Conservation (phyloP, 2,329 filamentous ascomycete species). For the Fusarium miscanthi region DNA sequence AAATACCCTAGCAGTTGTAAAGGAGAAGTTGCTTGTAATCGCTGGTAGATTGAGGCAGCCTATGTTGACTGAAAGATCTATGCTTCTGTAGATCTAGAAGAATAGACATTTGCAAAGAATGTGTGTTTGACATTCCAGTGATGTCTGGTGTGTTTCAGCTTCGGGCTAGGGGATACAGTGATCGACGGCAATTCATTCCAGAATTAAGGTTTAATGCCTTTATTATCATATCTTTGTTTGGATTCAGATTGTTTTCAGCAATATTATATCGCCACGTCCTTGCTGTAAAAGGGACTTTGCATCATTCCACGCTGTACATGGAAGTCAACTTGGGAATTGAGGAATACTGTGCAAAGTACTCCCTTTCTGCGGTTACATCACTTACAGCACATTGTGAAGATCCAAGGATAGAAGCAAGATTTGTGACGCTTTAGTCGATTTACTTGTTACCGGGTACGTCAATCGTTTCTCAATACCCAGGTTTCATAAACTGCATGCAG, state of each 20-base stretch:
- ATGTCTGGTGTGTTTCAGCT: neutral
- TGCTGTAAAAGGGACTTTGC: neutral
- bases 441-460: conserved; percentile 17
- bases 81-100: conserved; percentile 6
- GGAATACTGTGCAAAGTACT: conserved; percentile 36
- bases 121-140: neutral
- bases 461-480: conserved; percentile 24
- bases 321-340: neutral
- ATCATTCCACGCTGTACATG: conserved; percentile 23
- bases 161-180: neutral
- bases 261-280: neutral
- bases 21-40: conserved; percentile 30
- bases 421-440: conserved; percentile 7
- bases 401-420: conserved; percentile 12
- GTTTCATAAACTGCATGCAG: conserved; percentile 20
- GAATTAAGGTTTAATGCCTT: neutral
- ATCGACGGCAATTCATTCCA: conserved; percentile 5
- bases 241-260: neutral
- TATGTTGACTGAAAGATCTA: conserved; percentile 30
- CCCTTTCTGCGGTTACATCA: conserved; percentile 22
- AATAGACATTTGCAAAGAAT: conserved; percentile 10
- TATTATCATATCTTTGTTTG: neutral
- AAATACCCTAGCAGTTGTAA: conserved; percentile 39
- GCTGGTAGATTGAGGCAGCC: conserved; percentile 27
- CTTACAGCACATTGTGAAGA: conserved; percentile 3